phyloP scores from a whole-genome alignment of 305 asterid genomes.

The Fraxinus ornus region DNA sequence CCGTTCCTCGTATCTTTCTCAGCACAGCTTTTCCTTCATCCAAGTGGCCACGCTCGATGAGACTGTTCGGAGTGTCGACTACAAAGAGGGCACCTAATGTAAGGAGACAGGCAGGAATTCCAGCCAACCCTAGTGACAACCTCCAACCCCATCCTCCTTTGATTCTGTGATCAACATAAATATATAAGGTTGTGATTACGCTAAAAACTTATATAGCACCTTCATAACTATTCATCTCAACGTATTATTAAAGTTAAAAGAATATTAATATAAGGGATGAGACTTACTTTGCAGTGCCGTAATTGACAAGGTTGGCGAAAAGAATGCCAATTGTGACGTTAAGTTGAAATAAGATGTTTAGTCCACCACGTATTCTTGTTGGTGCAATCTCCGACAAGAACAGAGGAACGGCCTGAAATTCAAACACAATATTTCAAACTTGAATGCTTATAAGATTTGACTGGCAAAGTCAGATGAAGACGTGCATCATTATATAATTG shows the following conservation, averaged over 20 bases:
- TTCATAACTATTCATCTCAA: too few species aligned
- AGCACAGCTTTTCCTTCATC: constrained; percentile 78
- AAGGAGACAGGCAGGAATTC: constrained; percentile 69
- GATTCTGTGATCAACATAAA: constrained; percentile 32
- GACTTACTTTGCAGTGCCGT: constrained; percentile 69
- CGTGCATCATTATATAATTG: neutral
- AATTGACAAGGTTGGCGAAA: constrained; percentile 80
- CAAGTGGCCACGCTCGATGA: constrained; percentile 71
- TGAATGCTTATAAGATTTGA: neutral
- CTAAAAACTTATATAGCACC: too few species aligned
- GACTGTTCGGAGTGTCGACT: constrained; percentile 79
- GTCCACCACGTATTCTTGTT: constrained; percentile 88
- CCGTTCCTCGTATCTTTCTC: constrained; percentile 66
- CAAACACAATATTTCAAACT: neutral
- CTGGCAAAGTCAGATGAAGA: neutral
- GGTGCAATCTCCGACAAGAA: constrained; percentile 92
- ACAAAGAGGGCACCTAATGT: constrained; percentile 74
- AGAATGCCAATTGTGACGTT: constrained; percentile 83
- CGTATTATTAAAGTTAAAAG: too few species aligned
- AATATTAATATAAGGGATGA: neutral
- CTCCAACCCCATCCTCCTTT: constrained; percentile 89
- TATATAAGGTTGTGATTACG: neutral
- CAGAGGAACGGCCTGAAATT: constrained; percentile 77
- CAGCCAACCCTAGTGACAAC: constrained; percentile 76
- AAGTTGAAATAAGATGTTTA: constrained; percentile 85